These are phyloP conservation scores for Leccinellum rugosiceps DNA, from an alignment of 768 basidiomycete genomes.

Conservation along the genomic window DNA sequence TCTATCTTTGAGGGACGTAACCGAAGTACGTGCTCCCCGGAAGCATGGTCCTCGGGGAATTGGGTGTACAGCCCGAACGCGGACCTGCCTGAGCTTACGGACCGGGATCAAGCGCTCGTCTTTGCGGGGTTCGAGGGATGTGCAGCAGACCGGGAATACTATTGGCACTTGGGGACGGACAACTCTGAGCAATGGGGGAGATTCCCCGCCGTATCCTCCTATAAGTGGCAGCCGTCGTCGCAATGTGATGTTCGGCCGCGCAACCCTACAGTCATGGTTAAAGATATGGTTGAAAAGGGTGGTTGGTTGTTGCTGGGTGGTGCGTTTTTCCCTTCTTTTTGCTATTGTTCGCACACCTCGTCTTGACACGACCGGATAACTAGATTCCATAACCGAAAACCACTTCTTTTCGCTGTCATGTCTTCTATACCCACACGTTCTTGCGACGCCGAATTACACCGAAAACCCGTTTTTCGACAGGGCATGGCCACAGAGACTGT, in stretches of 20 bases:
- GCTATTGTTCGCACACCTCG: background rate
- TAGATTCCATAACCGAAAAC: slow-evolving; percentile 68
- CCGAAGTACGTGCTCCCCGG: slow-evolving; percentile 33
- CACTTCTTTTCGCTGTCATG: slow-evolving; percentile 76
- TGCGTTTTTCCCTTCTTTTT: slow-evolving; percentile 28
- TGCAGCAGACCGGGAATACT: slow-evolving; percentile 57
- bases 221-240: slow-evolving; percentile 50
- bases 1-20: slow-evolving; percentile 27
- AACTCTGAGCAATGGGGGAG: slow-evolving; percentile 44
- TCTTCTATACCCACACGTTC: slow-evolving; percentile 61
- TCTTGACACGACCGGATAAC: slow-evolving; percentile 1
- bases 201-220: slow-evolving; percentile 52
- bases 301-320: slow-evolving; percentile 70
- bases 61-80: slow-evolving; percentile 44
- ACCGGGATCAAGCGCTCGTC: slow-evolving; percentile 41
- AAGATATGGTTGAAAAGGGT: slow-evolving; percentile 61
- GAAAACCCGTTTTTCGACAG: slow-evolving; percentile 55
- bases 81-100: slow-evolving; percentile 34
- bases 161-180: slow-evolving; percentile 62
- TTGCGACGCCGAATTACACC: slow-evolving; percentile 60
- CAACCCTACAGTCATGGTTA: slow-evolving; percentile 43
- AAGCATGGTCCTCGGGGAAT: slow-evolving; percentile 33
- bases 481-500: slow-evolving; percentile 62
- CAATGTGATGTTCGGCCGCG: slow-evolving; percentile 43
- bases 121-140: slow-evolving; percentile 62